Base-by-base conservation (phyloP, 2,329 filamentous ascomycete species). In the Penicillium polonicum region DNA sequence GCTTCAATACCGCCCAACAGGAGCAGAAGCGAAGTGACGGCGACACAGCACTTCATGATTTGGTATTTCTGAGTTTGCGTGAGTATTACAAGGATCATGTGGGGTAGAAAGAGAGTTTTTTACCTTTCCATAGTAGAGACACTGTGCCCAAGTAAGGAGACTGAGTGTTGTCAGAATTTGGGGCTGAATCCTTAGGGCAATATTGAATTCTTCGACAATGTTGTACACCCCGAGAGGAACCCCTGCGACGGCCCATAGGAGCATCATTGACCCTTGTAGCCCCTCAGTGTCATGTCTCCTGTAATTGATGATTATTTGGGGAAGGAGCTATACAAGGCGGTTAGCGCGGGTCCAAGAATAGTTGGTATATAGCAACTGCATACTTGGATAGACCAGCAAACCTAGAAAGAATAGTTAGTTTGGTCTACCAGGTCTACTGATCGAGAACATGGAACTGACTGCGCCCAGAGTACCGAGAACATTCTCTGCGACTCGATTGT, bases 221-320 rank as follows among this genome's bases (percentile, higher is more conserved):
- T 83, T 84, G 69, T 85, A 85, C 13, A 84, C 81, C 2, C 87
- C 88, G 0, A 90, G 76, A 0, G 87, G 87, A 0, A 89, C 83
- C 0, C 87, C 87, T 1, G 87, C 87, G 0, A 85, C 85, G 82
- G 67, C 67, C 68, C 87, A 90, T 2, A 89, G 78, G 69, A 90
- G 82, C 86, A 90, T 89, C 87, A 90, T 89, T 0, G 84, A 84
- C 0, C 84, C 81, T 49, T 89, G 86, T 0, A 90, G 77, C 0
- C 87, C 87, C 0, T 78, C 82, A 1, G 86, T 86, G 75, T 88
- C 80, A 69, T 89, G 86, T 1, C 87, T 79, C 5, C 83, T 80
- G 65, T 87, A 85, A 66, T 90, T 90, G 65, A 88, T 82, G 35
- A 86, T 70, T 48, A 90, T 88, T 68, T 90, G 88, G 0, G 88